These are phyloP conservation scores for Hanseniaspora pseudoguilliermondii DNA, from an alignment of 805 yeast species.

Conservation along the genomic window DNA sequence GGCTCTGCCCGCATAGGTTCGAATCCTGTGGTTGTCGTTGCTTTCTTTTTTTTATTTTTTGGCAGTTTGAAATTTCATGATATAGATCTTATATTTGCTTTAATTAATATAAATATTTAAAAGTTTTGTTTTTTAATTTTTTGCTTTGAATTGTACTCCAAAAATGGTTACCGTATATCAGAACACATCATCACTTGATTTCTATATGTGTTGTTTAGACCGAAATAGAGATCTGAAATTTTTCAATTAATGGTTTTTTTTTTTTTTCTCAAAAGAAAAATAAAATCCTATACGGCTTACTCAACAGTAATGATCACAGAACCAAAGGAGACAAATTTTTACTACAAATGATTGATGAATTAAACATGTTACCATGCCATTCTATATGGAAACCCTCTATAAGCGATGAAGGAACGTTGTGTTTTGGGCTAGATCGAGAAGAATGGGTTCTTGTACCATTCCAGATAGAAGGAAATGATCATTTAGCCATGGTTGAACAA, in stretches of 20 bases:
- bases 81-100: too few relatives aligned
- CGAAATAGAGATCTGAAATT: too few relatives aligned
- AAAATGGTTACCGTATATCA: too few relatives aligned
- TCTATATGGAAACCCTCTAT: constrained; percentile 5
- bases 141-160: too few relatives aligned
- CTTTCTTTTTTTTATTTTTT: constrained; percentile 21
- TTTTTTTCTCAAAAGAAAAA: background rate
- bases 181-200: too few relatives aligned
- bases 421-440: background rate
- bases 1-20: constrained; percentile 54
- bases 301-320: too few relatives aligned
- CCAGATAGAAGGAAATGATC: constrained; percentile 2
- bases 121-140: too few relatives aligned
- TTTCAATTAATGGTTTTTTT: too few relatives aligned
- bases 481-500: background rate
- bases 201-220: too few relatives aligned
- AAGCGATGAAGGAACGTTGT: background rate
- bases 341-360: background rate
- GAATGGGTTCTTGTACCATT: constrained; percentile 9
- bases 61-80: too few relatives aligned
- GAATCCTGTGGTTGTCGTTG: constrained; percentile 61
- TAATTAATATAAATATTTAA: too few relatives aligned
- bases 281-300: background rate
- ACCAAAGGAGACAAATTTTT: too few relatives aligned
- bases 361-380: background rate